A percentile compares a stretch with the other conserved stretches of the same genome.
These are phyloP conservation scores for Rostrohypoxylon terebratum DNA, from an alignment of 495 filamentous ascomycete genomes.

Conservation along the genomic window DNA sequence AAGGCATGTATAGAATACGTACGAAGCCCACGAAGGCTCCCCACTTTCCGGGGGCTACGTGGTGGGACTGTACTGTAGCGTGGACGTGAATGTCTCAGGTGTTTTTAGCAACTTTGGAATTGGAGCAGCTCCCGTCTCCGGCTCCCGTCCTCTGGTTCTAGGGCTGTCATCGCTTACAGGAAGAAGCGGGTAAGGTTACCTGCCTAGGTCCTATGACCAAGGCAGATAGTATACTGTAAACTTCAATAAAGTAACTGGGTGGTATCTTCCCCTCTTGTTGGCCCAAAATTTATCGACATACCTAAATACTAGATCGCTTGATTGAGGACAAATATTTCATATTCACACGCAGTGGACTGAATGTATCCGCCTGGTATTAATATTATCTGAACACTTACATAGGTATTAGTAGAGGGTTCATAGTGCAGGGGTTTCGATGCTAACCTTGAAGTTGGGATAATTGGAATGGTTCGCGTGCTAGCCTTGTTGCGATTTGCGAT, in stretches of 20 bases:
- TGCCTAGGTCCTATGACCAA: too few relatives aligned
- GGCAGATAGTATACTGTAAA: too few relatives aligned
- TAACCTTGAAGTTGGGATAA: conserved; percentile 1
- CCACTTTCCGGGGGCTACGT: conserved; percentile 15
- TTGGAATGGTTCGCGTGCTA: conserved; percentile 12
- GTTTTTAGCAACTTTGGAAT: conserved; percentile 2
- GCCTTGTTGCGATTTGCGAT: conserved; percentile 12
- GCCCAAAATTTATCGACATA: too few relatives aligned
- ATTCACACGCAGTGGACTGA: neutral
- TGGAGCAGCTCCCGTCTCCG: conserved; percentile 5
- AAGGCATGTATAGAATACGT: neutral
- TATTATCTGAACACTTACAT: neutral
- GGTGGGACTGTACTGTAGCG: conserved; percentile 6
- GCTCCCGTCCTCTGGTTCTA: neutral
- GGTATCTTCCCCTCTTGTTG: conserved; percentile 20
- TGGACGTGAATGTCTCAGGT: conserved; percentile 38
- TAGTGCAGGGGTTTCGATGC: conserved; percentile 3
- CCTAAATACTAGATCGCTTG: too few relatives aligned
- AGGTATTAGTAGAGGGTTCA: neutral
- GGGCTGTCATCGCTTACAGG: conserved; percentile 22
- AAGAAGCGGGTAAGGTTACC: conserved; percentile 10
- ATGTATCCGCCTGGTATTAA: too few relatives aligned
- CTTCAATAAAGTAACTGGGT: conserved; percentile 15
- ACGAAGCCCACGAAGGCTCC: conserved; percentile 11
- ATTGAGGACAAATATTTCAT: neutral